Conservation (phyloP, 108 stramenopile genomes). For the Thalassiosira profunda region DNA sequence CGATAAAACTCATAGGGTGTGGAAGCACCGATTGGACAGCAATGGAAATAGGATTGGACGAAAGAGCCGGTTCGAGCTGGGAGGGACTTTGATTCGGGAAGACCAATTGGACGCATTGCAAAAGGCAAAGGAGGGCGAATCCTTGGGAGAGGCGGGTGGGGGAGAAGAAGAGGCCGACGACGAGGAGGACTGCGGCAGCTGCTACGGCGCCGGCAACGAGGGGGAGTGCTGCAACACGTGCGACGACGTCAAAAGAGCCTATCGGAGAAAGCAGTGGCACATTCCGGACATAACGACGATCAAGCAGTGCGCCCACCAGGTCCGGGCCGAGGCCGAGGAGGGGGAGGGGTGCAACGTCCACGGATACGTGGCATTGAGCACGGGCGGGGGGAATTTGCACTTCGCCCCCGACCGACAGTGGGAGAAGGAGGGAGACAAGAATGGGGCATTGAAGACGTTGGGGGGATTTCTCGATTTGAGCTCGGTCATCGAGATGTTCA, state of each 20-base stretch:
- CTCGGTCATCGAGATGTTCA: constrained; percentile 40
- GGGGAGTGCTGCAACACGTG: constrained; percentile 97
- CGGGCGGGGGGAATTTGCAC: constrained; percentile 95
- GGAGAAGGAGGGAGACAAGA: constrained; percentile 50
- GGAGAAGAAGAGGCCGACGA: constrained; percentile 32
- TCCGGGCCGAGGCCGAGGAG: constrained; percentile 39
- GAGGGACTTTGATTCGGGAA: constrained; percentile 70
- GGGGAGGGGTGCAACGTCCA: constrained; percentile 95
- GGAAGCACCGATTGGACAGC: constrained; percentile 80
- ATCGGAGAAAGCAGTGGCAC: constrained; percentile 90
- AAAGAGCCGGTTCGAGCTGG: constrained; percentile 78
- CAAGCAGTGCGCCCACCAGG: constrained; percentile 58
- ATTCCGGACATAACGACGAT: constrained; percentile 61
- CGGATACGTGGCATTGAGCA: constrained; percentile 84
- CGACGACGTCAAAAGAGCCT: constrained; percentile 94
- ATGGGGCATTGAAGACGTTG: not conserved
- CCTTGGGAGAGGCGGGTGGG: constrained; percentile 16
- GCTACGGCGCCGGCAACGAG: constrained; percentile 95
- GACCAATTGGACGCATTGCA: constrained; percentile 50
- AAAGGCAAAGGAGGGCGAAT: constrained; percentile 12
- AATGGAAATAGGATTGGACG: constrained; percentile 43
- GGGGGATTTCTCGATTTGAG: constrained; percentile 36
- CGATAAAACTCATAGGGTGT: constrained; percentile 75
- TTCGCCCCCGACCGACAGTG: constrained; percentile 88
- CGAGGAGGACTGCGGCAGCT: constrained; percentile 88